Conservation (phyloP, 2,329 filamentous ascomycete species). For the Nannizziopsis arthrosporioides region DNA sequence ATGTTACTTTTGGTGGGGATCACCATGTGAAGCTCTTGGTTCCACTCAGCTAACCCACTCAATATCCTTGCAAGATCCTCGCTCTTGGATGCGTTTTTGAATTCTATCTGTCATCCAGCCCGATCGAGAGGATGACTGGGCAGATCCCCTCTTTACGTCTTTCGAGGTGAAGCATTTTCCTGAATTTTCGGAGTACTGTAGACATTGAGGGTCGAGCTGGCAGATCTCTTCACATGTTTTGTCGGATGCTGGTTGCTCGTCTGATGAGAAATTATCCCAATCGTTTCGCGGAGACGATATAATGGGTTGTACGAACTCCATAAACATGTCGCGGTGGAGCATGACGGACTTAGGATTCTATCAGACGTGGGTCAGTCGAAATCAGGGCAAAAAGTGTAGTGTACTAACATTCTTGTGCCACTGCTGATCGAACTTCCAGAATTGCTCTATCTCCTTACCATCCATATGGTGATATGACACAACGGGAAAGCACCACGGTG, state of each 20-base stretch:
- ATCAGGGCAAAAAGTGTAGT: neutral
- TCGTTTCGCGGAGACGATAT: conserved; percentile 1
- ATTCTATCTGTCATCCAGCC: conserved; percentile 13
- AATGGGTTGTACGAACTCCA: conserved; percentile 6
- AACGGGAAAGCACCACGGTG: conserved; percentile 41
- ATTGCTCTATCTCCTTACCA: conserved; percentile 30
- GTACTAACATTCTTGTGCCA: conserved; percentile 22
- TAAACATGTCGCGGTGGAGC: conserved; percentile 12
- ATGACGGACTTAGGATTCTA: conserved; percentile 6
- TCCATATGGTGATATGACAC: conserved; percentile 41
- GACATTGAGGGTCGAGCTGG: conserved; percentile 3
- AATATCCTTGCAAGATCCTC: conserved; percentile 8
- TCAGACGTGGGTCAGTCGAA: neutral
- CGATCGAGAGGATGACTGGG: conserved; percentile 3
- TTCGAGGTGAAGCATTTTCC: conserved; percentile 12
- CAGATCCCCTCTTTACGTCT: neutral
- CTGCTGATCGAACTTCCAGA: conserved; percentile 38
- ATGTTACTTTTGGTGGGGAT: too few species aligned
- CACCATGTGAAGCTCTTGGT: neutral
- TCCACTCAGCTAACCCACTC: conserved; percentile 8
- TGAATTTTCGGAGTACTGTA: conserved; percentile 11
- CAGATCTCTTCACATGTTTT: conserved; percentile 8
- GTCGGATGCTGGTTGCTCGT: neutral
- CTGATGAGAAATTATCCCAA: conserved; percentile 12
- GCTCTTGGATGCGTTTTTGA: neutral